Conservation (phyloP, 2,329 filamentous ascomycete species). For the Aspergillus uvarum region DNA sequence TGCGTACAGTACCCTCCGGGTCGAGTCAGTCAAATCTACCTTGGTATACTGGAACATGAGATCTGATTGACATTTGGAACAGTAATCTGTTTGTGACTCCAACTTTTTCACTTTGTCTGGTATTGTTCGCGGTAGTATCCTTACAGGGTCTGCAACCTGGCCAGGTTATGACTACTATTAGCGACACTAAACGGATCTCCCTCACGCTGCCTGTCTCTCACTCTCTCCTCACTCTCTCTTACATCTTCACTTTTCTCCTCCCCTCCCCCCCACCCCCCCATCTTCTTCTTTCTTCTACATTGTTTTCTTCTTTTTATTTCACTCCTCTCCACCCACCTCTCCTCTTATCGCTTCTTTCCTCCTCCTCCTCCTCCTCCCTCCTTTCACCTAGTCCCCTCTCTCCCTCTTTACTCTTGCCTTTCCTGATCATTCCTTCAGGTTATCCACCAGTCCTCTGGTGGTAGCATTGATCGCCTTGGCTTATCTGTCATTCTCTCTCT, state of each 20-base stretch:
- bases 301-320: slow-evolving; percentile 11
- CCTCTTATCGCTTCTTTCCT: slow-evolving; percentile 20
- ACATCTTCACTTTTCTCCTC: slow-evolving; percentile 7
- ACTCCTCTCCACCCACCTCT: slow-evolving; percentile 15
- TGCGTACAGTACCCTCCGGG: not conserved
- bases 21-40: not conserved
- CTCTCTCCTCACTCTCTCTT: not conserved
- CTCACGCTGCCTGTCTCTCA: not conserved
- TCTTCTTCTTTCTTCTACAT: slow-evolving; percentile 12
- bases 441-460: slow-evolving; percentile 25
- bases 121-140: not conserved
- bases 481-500: slow-evolving; percentile 33
- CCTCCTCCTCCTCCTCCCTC: slow-evolving; percentile 19
- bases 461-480: slow-evolving; percentile 25
- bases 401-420: slow-evolving; percentile 35
- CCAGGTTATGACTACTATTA: not conserved
- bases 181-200: not conserved
- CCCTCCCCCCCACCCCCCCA: not conserved
- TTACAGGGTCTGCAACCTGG: not conserved
- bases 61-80: not conserved
- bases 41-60: not conserved
- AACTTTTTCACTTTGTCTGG: not conserved
- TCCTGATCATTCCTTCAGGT: slow-evolving; percentile 47
- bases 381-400: slow-evolving; percentile 21
- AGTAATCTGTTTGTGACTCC: not conserved